phyloP scores from a whole-genome alignment of 805 yeast genomes.

The Candida methanosorbosa region DNA sequence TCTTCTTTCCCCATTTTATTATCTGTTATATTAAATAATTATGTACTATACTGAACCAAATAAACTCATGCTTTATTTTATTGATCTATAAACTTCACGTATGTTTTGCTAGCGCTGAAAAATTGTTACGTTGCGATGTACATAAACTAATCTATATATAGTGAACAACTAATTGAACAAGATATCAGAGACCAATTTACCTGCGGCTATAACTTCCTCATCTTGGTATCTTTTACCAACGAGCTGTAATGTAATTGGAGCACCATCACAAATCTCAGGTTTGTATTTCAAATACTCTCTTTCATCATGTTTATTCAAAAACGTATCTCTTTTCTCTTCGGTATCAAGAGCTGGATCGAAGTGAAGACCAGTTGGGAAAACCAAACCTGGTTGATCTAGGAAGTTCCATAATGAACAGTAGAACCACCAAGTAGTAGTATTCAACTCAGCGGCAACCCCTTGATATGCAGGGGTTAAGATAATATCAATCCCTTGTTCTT shows the following conservation, averaged over 20 bases:
- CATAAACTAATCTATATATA: too few species aligned
- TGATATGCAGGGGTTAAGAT: conserved; percentile 60
- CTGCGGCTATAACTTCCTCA: conserved; percentile 40
- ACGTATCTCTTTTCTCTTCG: conserved; percentile 31
- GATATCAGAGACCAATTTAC: conserved; percentile 8
- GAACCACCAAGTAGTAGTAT: conserved; percentile 63
- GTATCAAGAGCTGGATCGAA: conserved; percentile 45
- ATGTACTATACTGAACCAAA: too few species aligned
- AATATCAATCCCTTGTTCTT: conserved; percentile 50
- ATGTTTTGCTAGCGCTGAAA: too few species aligned
- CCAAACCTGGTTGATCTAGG: conserved; percentile 60
- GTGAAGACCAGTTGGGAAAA: conserved; percentile 51
- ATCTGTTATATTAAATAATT: too few species aligned
- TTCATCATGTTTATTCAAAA: conserved; percentile 38
- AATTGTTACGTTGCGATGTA: too few species aligned
- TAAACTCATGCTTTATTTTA: too few species aligned
- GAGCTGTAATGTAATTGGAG: conserved; percentile 48
- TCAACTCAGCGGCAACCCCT: conserved; percentile 57
- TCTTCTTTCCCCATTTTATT: too few species aligned
- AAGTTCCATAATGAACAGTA: conserved; percentile 70
- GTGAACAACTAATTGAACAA: too few species aligned
- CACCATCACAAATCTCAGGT: conserved; percentile 39
- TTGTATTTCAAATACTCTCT: conserved; percentile 38
- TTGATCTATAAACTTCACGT: too few species aligned
- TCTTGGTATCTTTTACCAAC: conserved; percentile 46